These are phyloP conservation scores for Termitomyces sp. DNA, from an alignment of 768 basidiomycete genomes.

Conservation along the genomic window DNA sequence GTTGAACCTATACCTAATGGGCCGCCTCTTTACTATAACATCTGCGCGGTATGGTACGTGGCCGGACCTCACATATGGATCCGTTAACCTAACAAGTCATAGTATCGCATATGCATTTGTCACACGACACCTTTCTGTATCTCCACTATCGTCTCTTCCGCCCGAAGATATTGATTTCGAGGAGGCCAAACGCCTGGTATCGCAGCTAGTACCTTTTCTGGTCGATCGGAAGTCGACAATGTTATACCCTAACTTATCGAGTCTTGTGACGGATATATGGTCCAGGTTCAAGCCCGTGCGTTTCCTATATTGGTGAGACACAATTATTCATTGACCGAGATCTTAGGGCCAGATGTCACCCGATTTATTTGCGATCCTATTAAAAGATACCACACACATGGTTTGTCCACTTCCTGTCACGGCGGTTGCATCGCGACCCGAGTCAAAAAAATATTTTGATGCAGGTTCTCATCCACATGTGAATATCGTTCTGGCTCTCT, in stretches of 20 bases:
- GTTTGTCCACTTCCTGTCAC: constrained; percentile 43
- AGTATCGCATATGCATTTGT: constrained; percentile 69
- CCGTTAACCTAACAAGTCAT: constrained; percentile 1
- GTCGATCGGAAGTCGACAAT: constrained; percentile 51
- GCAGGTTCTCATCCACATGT: constrained; percentile 32
- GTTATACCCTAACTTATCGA: constrained; percentile 44
- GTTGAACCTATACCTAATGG: constrained; percentile 30
- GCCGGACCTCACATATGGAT: not conserved
- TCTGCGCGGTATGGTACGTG: constrained; percentile 62
- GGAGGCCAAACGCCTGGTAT: constrained; percentile 44
- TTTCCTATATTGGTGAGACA: not conserved
- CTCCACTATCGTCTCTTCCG: constrained; percentile 44
- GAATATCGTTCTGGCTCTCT: constrained; percentile 42
- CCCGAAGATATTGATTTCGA: constrained; percentile 35
- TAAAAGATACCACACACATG: constrained; percentile 50
- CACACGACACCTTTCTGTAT: constrained; percentile 56
- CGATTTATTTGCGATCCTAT: constrained; percentile 44
- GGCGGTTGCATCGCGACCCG: constrained; percentile 11
- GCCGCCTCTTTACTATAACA: constrained; percentile 58
- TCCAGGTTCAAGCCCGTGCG: constrained; percentile 53
- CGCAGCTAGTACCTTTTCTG: constrained; percentile 60
- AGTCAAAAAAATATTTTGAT: constrained; percentile 17
- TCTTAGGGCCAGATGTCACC: constrained; percentile 31
- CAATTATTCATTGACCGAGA: not conserved
- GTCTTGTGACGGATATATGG: constrained; percentile 59